Evolutionary conservation across 2,329 filamentous ascomycete species (phyloP), one percentile per base, ranked within the genome.

Genomic region (Sporothrix schenckii): DNA sequence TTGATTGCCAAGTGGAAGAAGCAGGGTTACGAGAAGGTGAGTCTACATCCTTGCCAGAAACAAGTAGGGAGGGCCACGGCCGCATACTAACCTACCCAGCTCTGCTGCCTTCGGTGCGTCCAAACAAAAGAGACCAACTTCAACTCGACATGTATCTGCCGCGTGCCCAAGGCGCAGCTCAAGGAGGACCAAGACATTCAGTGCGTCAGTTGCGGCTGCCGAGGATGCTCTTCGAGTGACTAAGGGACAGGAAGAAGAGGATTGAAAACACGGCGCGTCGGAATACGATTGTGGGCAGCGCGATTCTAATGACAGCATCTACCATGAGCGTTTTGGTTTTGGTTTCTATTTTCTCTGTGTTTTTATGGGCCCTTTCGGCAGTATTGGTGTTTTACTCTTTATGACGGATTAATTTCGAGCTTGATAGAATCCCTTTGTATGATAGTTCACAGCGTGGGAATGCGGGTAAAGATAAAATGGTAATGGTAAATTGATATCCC

Each of bases 71-170:
- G 16, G 47, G 19, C 49, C 5, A 16, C 10, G 10, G 13, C 0
- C 3, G 6, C 41, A n/a, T 70, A 58, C 77, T 82, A 71, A 80
- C 70, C 7, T 2, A 52, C 5, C 47, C 77, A 95, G 92, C 83
- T 99, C 56, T 99, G 95, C 81, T 99, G 95, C 80, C 84, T 97
- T 69, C 89, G 94, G 73, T 99, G 95, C 80, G 94, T 99, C 70
- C 95, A 99, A 81, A 97, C 95, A n/a, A 98, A 98, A 81, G 95
- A 99, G 84, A 99, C 95, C 41, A 99, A 99, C 81, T 99, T 98
- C 84, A 95, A 94, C 80, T 92, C 92, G 74, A 99, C 94, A 0
- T 99, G 95, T 79, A 95, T 99, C 77, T 99, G 95, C 80, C 92
- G 95, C 67, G 94, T 99, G 66, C 95, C 95, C 1, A 91, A 91